These are phyloP conservation scores for Rhypophila decipiens DNA, from an alignment of 495 filamentous ascomycete species.

Conservation along the genomic window DNA sequence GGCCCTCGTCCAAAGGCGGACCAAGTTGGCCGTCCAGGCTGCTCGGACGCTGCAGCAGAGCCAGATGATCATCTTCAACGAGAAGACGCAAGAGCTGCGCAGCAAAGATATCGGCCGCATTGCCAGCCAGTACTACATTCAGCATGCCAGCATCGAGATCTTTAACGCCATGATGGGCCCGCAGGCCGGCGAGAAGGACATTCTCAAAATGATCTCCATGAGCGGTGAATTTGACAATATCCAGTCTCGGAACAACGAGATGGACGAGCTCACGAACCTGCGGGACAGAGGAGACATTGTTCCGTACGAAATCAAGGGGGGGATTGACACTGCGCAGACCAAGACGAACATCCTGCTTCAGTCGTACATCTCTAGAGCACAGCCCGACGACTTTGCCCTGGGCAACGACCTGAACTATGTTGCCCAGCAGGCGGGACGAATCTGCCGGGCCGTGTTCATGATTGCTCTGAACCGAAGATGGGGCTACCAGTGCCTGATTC, in stretches of 20 bases:
- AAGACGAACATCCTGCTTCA: slow-evolving; percentile 97
- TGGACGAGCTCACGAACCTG: slow-evolving; percentile 58
- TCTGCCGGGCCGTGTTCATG: slow-evolving; percentile 94
- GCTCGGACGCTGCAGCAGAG: slow-evolving; percentile 78
- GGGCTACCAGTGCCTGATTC: slow-evolving; percentile 87
- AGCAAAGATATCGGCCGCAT: slow-evolving; percentile 94
- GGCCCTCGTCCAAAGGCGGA: slow-evolving; percentile 69
- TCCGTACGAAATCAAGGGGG: slow-evolving; percentile 67
- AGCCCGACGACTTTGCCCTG: slow-evolving; percentile 86
- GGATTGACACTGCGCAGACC: slow-evolving; percentile 69
- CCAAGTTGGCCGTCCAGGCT: slow-evolving; percentile 79
- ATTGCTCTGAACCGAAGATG: slow-evolving; percentile 90
- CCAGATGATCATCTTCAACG: slow-evolving; percentile 99
- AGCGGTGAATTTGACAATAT: slow-evolving; percentile 98
- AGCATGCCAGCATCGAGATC: slow-evolving; percentile 85
- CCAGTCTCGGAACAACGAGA: slow-evolving; percentile 80
- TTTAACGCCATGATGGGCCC: slow-evolving; percentile 91
- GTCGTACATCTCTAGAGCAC: slow-evolving; percentile 84
- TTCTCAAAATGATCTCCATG: slow-evolving; percentile 90
- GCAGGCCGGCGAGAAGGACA: slow-evolving; percentile 75
- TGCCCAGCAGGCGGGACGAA: slow-evolving; percentile 88
- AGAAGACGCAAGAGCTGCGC: slow-evolving; percentile 79
- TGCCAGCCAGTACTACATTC: slow-evolving; percentile 93
- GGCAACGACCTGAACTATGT: slow-evolving; percentile 90
- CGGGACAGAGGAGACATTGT: slow-evolving; percentile 57